These are phyloP conservation scores for Apophysomyces ossiformis DNA, from an alignment of 371 early-diverging fungal species.

Conservation along the genomic window DNA sequence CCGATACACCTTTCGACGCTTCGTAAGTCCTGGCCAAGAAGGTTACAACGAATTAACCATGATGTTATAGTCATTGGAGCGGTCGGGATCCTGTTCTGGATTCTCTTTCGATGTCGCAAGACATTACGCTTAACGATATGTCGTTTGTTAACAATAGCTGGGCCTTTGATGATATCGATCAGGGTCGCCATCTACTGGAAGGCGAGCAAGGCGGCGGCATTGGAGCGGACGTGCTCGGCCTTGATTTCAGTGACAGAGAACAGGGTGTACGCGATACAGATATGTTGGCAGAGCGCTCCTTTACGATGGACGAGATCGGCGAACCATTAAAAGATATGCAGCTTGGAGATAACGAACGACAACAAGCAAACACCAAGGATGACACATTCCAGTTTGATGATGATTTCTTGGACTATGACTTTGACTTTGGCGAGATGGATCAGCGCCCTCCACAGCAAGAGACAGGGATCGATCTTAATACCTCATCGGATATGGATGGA, in stretches of 20 bases:
- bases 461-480: slow-evolving; percentile 12
- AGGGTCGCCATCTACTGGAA: slow-evolving; percentile 28
- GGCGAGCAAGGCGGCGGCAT: slow-evolving; percentile 12
- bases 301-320: slow-evolving; percentile 30
- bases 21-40: slow-evolving; percentile 18
- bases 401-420: slow-evolving; percentile 49
- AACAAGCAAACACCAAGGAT: slow-evolving; percentile 9
- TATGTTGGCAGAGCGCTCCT: slow-evolving; percentile 25
- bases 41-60: neutral
- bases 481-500: slow-evolving; percentile 14
- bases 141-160: slow-evolving; percentile 16
- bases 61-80: slow-evolving; percentile 13
- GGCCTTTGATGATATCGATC: slow-evolving; percentile 33
- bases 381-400: slow-evolving; percentile 17
- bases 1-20: slow-evolving; percentile 68
- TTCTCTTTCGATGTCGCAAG: slow-evolving; percentile 62
- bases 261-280: slow-evolving; percentile 17
- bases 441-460: slow-evolving; percentile 8
- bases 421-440: slow-evolving; percentile 60
- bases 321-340: slow-evolving; percentile 49
- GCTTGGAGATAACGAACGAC: slow-evolving; percentile 40
- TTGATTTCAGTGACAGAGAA: slow-evolving; percentile 42
- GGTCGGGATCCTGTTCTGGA: slow-evolving; percentile 39
- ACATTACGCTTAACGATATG: slow-evolving; percentile 26
- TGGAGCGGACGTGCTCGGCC: slow-evolving; percentile 10